Base-by-base conservation (phyloP, 305 asterid genomes). In the Rubia tinctorum region DNA sequence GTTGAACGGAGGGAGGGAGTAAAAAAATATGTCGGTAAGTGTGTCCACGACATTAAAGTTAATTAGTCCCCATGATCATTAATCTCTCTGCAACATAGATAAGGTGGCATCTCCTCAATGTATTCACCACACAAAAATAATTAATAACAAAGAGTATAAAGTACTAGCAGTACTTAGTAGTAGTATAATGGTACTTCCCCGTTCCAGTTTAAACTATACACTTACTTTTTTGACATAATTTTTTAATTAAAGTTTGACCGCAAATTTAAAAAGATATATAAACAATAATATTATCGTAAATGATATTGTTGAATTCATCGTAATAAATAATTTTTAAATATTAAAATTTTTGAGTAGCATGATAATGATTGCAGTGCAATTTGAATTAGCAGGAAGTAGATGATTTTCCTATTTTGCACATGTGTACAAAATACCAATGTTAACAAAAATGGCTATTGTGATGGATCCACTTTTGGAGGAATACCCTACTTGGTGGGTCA, bases 381-480 rank as follows among this genome's bases (percentile, higher is more conserved):
- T n/a, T n/a, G n/a, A n/a, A n/a, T n/a, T n/a, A n/a, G n/a, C n/a
- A n/a, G n/a, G n/a, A n/a, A 27, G 30, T 6, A 42, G 45, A 4
- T 23, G 12, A 62, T 62, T 27, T 62, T n/a, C 53, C 2, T 42
- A 15, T 66, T 72, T 79, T 51, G 79, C 76, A 76, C 68, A 78
- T 75, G 61, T 44, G 67, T 73, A 25, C 4, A n/a, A 14, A 9
- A 14, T 8, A 3, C 51, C 39, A 62, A 75, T 73, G 73, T 51
- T 58, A 30, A 68, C 62, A 25, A 79, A 66, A 43, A 20, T 22
- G 60, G 23, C 60, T 71, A 64, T 71, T 71, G 67, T 77, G 78
- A 37, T 37, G 47, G 80, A 63, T 74, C 79, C 77, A 76, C 80
- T 76, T 71, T 59, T 70, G 30, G 59, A 71, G 75, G 71, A 22